Evolutionary conservation across 2,329 filamentous ascomycete species (phyloP).

Genomic region (Aspergillus sp.): DNA sequence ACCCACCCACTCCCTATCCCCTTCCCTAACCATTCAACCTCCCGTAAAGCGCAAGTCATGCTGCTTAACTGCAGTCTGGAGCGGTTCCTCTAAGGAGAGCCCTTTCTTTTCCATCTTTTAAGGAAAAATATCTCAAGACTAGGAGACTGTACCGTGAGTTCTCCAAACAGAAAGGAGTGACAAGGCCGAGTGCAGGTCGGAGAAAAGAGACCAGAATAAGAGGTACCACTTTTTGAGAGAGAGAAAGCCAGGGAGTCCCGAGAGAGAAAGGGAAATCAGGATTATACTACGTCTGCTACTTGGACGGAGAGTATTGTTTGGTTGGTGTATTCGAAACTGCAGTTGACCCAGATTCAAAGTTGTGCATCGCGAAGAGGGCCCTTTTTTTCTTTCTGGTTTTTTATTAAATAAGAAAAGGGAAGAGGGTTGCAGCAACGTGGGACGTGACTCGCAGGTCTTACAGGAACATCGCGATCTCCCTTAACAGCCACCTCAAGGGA

Average conservation of each 20-base stretch:
- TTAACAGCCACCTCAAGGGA: background rate
- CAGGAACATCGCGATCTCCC: background rate
- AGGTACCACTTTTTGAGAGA: conserved; percentile 11
- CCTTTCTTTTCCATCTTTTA: conserved; percentile 33
- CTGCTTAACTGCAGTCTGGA: conserved; percentile 36
- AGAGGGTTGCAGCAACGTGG: conserved; percentile 19
- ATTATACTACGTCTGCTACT: conserved; percentile 30
- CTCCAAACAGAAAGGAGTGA: conserved; percentile 14
- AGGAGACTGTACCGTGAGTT: conserved; percentile 25
- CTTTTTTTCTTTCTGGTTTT: conserved; percentile 18
- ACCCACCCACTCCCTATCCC: conserved; percentile 23
- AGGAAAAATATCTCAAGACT: conserved; percentile 31
- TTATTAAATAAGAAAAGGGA: conserved; percentile 15
- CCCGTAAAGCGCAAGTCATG: conserved; percentile 48
- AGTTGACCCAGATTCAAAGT: conserved; percentile 19
- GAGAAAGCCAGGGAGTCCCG: conserved; percentile 17
- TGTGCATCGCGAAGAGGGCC: conserved; percentile 22
- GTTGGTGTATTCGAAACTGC: conserved; percentile 29
- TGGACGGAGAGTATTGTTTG: conserved; percentile 25
- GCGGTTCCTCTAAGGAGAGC: conserved; percentile 44
- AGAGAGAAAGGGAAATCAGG: conserved; percentile 14
- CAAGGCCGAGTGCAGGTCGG: conserved; percentile 13
- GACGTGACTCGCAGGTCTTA: conserved; percentile 23
- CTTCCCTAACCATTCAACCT: conserved; percentile 25
- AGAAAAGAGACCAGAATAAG: conserved; percentile 11